A percentile compares a stretch with the other conserved stretches of the same genome.
Conservation (phyloP, 176 grass and related monocot species). For the Eremochloa ophiuroides region DNA sequence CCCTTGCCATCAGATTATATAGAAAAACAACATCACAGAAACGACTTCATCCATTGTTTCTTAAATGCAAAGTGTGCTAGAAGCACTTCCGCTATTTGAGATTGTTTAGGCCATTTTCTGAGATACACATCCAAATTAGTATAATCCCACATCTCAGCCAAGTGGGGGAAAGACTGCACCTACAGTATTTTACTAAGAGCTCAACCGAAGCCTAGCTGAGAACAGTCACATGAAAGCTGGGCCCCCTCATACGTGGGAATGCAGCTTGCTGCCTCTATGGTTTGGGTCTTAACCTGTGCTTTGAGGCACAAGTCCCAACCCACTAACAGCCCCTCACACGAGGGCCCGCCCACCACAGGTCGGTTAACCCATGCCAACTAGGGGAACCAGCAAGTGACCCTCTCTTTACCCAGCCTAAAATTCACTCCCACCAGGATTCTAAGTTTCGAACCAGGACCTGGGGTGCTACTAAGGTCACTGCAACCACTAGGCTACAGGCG, state of each 20-base stretch:
- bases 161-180: too few relatives aligned
- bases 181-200: background rate
- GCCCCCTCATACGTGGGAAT: background rate
- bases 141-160: background rate
- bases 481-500: too few relatives aligned
- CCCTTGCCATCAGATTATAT: slow-evolving; percentile 6
- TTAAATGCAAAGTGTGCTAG: slow-evolving; percentile 6
- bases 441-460: background rate
- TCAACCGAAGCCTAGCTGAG: background rate
- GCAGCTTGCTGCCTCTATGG: background rate
- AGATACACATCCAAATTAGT: background rate
- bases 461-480: background rate
- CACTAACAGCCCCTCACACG: background rate
- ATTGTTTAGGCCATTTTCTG: background rate
- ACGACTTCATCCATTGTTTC: background rate
- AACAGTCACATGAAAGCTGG: too few relatives aligned
- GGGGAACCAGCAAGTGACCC: background rate
- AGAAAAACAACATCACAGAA: background rate
- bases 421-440: too few relatives aligned
- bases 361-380: background rate
- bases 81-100: background rate
- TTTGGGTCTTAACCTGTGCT: background rate
- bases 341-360: background rate
- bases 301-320: too few relatives aligned
- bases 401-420: background rate